Base-by-base conservation (phyloP, 2,329 filamentous ascomycete genomes). In the Neopestalotiopsis sp. region DNA sequence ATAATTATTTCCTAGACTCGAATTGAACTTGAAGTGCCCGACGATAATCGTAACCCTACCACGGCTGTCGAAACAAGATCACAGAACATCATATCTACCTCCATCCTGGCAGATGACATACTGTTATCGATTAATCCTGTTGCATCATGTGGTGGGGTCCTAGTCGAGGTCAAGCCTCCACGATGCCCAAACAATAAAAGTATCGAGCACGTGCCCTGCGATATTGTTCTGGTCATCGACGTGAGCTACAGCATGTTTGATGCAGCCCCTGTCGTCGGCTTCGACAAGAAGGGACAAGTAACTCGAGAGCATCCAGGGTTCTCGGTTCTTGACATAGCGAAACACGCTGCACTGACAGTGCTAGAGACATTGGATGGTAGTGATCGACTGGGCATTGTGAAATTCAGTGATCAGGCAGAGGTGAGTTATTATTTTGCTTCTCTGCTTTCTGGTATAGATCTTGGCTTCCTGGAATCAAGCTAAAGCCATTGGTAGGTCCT, bases 211-310 rank as follows among this genome's bases (percentile, higher is more conserved):
- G 80, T 86, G 0, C 84, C 87, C 1, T 89, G 86, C 74, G 88
- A 90, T 70, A 86, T 91, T 40, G 88, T 90, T 2, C 81, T 91
- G 2, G 88, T 88, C 17, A 89, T 91, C 67, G 89, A 91, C 73
- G 82, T 90, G 14, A 91, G 89, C 0, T 82, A 80, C 0, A 90
- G 87, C 77, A 91, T 91, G 89, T 65, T 69, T 1, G 66, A 69
- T 0, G 72, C 77, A 1, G 88, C 88, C 0, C 85, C 84, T 0
- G 80, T 86, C 0, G 85, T 87, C 0, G 73, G 73, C 10, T 74
- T 74, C 3, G 71, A 75, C 1, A 82, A 81, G 14, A 80, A 83
- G 5, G 74, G 77, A 17, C 70, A 75, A 4, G 17, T 65, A 14
- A 70, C 61, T 13, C 63, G 61, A 2, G 86, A 89, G 70, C 74